A percentile compares a stretch with the other conserved stretches of the same genome.
Conservation (phyloP, 2,329 filamentous ascomycete genomes). For the Ophiocordyceps camponoti-saundersi region DNA sequence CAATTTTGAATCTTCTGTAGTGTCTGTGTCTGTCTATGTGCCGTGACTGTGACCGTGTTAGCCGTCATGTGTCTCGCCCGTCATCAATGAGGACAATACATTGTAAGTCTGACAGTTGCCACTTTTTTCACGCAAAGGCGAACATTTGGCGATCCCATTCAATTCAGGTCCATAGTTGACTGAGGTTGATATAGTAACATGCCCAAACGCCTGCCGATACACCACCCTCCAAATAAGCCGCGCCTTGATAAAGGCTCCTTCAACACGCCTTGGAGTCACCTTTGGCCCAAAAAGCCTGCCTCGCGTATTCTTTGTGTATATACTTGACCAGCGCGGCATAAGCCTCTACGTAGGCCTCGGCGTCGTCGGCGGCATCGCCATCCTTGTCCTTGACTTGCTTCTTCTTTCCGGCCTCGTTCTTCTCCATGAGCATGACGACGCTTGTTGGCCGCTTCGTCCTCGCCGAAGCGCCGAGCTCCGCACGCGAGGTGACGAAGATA, state of each 20-base stretch:
- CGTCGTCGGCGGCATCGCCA: slow-evolving; percentile 25
- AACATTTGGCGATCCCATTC: not conserved
- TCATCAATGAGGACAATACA: not conserved
- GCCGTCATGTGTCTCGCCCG: not conserved
- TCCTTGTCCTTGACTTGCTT: slow-evolving; percentile 25
- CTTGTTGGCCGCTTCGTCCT: slow-evolving; percentile 93
- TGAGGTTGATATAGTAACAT: not conserved
- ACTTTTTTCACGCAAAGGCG: not conserved
- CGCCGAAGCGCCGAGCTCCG: slow-evolving; percentile 83
- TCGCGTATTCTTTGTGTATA: slow-evolving; percentile 46
- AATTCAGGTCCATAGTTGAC: not conserved
- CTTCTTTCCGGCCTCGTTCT: slow-evolving; percentile 26
- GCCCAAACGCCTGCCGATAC: not conserved
- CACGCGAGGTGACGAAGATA: slow-evolving; percentile 82
- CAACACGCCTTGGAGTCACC: slow-evolving; percentile 15
- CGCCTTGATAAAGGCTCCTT: not conserved
- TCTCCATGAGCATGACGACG: slow-evolving; percentile 75
- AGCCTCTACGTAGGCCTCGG: slow-evolving; percentile 43
- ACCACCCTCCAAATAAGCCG: not conserved
- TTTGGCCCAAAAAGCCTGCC: slow-evolving; percentile 34
- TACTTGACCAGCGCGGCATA: slow-evolving; percentile 51
- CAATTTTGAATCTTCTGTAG: not conserved
- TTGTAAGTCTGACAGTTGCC: no score
- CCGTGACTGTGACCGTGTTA: not conserved
- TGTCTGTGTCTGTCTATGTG: no score